A percentile compares a stretch with the other conserved stretches of the same genome.
Evolutionary conservation across 768 basidiomycete species (phyloP).

Genomic region (Lyophyllum atratum): DNA sequence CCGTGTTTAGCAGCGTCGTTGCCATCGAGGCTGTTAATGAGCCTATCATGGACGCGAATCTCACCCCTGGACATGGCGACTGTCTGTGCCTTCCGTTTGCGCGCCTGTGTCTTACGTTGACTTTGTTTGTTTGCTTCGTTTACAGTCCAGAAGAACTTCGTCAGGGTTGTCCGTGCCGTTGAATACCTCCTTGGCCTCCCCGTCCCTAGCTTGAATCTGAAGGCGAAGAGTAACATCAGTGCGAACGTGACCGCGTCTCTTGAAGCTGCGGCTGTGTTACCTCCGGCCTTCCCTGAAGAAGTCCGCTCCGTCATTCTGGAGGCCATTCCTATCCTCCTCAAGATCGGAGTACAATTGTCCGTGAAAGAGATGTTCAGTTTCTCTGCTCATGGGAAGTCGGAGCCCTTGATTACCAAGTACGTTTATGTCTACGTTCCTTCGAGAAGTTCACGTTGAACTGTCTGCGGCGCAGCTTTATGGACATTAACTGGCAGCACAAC

Average conservation of each 20-base stretch:
- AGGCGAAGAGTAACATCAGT: neutral
- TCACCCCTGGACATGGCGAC: slow-evolving; percentile 69
- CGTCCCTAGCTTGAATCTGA: slow-evolving; percentile 27
- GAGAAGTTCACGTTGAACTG: slow-evolving; percentile 6
- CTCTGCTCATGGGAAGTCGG: slow-evolving; percentile 9
- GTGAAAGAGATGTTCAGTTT: slow-evolving; percentile 22
- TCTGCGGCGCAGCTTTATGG: slow-evolving; percentile 66
- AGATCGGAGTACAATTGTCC: slow-evolving; percentile 28
- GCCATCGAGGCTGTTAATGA: slow-evolving; percentile 80
- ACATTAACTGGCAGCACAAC: slow-evolving; percentile 74
- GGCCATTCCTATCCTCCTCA: slow-evolving; percentile 36
- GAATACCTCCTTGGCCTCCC: slow-evolving; percentile 63
- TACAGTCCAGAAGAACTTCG: slow-evolving; percentile 71
- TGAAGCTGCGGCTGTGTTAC: slow-evolving; percentile 7
- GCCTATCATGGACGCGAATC: slow-evolving; percentile 67
- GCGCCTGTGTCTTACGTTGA: neutral
- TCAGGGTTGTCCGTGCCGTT: slow-evolving; percentile 63
- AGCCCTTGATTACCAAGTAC: slow-evolving; percentile 39
- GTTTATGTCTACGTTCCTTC: slow-evolving; percentile 2
- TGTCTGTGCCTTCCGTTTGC: slow-evolving; percentile 43
- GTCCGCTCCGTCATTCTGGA: slow-evolving; percentile 33
- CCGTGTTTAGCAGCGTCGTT: slow-evolving; percentile 63
- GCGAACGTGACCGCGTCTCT: slow-evolving; percentile 30
- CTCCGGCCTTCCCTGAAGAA: slow-evolving; percentile 25
- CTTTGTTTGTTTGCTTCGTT: too few species aligned